phyloP scores from a whole-genome alignment of 441 rosid species.

The Aquilaria agallochum region DNA sequence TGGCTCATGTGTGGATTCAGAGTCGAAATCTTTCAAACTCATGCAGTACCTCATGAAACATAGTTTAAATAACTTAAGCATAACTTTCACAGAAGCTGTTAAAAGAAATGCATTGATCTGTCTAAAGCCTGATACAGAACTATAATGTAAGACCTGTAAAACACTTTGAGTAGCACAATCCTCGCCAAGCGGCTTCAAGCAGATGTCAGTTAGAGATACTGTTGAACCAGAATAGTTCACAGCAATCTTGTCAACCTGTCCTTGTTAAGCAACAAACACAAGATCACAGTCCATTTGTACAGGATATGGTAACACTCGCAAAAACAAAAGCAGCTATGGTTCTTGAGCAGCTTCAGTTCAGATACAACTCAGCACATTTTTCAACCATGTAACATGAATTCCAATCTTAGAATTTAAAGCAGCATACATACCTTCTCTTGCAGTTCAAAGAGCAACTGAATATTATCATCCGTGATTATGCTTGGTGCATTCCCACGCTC shows the following conservation, averaged over 20 bases:
- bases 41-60: too few relatives aligned
- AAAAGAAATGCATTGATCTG: too few relatives aligned
- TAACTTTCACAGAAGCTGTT: too few relatives aligned
- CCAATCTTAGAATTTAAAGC: neutral
- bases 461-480: conserved; percentile 62
- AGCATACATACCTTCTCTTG: conserved; percentile 58
- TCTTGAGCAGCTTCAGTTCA: conserved; percentile 5
- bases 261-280: conserved; percentile 13
- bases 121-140: neutral
- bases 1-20: too few relatives aligned
- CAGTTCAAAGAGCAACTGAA: conserved; percentile 65
- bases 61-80: too few relatives aligned
- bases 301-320: neutral
- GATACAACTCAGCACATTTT: conserved; percentile 2
- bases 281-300: too few relatives aligned
- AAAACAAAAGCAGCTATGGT: conserved; percentile 5
- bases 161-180: conserved; percentile 98
- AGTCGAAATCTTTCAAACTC: too few relatives aligned
- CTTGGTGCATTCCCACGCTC: conserved; percentile 45
- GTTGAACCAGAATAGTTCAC: conserved; percentile 70
- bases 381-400: neutral
- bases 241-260: conserved; percentile 79
- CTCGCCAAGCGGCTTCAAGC: conserved; percentile 89
- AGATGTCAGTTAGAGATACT: conserved; percentile 78
- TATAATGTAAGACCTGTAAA: conserved; percentile 62